Evolutionary conservation across 2,329 filamentous ascomycete species (phyloP).

Genomic region (Mariannaea sp.): DNA sequence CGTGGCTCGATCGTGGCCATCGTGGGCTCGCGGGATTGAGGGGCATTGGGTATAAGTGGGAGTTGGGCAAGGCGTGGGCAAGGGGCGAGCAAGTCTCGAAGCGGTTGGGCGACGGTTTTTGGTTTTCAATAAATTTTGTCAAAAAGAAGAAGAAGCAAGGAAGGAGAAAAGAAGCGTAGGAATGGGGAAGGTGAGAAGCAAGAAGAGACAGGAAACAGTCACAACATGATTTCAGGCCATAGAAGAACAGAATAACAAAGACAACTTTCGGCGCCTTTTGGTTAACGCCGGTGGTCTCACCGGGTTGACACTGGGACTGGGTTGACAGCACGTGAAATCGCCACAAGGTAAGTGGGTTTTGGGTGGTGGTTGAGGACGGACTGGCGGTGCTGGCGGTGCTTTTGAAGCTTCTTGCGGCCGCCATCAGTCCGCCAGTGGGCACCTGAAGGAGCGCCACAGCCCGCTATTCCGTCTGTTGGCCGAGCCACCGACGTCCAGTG

Average conservation of each 20-base stretch:
- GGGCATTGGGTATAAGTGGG: slow-evolving; percentile 38
- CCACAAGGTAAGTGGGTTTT: slow-evolving; percentile 27
- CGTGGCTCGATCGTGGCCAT: slow-evolving; percentile 72
- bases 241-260: slow-evolving; percentile 25
- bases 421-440: background rate
- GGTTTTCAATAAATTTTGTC: no score
- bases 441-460: background rate
- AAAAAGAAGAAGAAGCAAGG: slow-evolving; percentile 13
- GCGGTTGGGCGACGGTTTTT: slow-evolving; percentile 7
- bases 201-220: slow-evolving; percentile 26
- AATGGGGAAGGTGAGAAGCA: background rate
- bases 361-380: no score
- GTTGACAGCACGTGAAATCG: slow-evolving; percentile 40
- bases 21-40: slow-evolving; percentile 43
- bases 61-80: slow-evolving; percentile 19
- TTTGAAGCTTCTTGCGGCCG: slow-evolving; percentile 26
- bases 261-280: slow-evolving; percentile 29
- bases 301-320: slow-evolving; percentile 24
- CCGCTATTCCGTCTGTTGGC: background rate
- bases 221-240: slow-evolving; percentile 30
- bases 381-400: no score
- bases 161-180: slow-evolving; percentile 16
- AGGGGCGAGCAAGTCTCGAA: slow-evolving; percentile 11
- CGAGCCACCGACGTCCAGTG: background rate
- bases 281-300: slow-evolving; percentile 36